Conservation (phyloP, 2,329 filamentous ascomycete species). For the Cordyceps fumosorosea region DNA sequence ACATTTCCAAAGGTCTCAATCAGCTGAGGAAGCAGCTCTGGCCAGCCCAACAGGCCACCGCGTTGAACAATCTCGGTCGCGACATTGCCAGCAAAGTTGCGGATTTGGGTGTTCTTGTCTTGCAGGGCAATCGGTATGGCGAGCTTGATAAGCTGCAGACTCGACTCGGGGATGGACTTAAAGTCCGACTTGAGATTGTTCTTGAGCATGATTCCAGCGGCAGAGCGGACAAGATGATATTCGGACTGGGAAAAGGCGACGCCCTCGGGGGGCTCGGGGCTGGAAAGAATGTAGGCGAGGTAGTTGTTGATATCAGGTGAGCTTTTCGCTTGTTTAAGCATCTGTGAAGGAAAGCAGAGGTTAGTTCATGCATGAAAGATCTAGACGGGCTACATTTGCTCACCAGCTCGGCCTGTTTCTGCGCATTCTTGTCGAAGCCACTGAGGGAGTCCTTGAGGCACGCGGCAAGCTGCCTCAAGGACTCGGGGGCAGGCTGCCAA, state of each 20-base stretch:
- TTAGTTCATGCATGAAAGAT: conserved; percentile 19
- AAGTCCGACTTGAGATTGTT: conserved; percentile 78
- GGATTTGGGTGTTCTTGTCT: conserved; percentile 75
- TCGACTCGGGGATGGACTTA: conserved; percentile 67
- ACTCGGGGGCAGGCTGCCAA: conserved; percentile 88
- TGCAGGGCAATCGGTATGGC: conserved; percentile 73
- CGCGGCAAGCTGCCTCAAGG: conserved; percentile 78
- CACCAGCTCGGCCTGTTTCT: conserved; percentile 86
- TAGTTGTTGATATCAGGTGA: conserved; percentile 97
- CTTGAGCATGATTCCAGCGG: conserved; percentile 91
- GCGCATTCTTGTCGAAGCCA: conserved; percentile 68
- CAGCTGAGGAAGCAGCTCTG: conserved; percentile 79
- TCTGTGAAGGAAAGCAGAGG: conserved; percentile 48
- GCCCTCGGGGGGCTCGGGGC: conserved; percentile 52
- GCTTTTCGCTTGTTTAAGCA: conserved; percentile 82
- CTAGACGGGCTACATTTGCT: conserved; percentile 26
- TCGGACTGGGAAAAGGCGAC: conserved; percentile 53
- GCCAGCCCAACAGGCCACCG: conserved; percentile 84
- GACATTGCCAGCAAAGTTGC: conserved; percentile 84
- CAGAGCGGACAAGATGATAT: conserved; percentile 73
- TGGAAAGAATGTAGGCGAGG: conserved; percentile 83
- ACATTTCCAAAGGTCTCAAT: conserved; percentile 71
- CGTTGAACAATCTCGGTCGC: conserved; percentile 85
- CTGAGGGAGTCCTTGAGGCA: conserved; percentile 91
- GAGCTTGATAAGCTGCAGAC: conserved; percentile 70